Evolutionary conservation across 805 yeast genomes (phyloP).

Genomic region (Barnettozyma siamensis): DNA sequence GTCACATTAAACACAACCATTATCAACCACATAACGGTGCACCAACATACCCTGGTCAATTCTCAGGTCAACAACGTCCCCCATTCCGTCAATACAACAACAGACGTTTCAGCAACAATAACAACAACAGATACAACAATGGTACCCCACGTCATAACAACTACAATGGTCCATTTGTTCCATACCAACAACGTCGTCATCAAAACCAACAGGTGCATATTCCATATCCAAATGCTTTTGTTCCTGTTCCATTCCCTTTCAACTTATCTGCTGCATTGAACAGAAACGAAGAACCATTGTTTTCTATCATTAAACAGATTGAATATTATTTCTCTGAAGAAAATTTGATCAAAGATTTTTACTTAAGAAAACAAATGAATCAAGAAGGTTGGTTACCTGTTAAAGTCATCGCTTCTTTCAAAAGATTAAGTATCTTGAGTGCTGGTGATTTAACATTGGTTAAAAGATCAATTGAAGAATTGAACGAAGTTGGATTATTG

Average conservation of each 20-base stretch:
- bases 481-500: slow-evolving; percentile 28
- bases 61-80: slow-evolving; percentile 8
- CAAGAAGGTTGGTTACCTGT: slow-evolving; percentile 67
- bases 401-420: slow-evolving; percentile 57
- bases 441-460: slow-evolving; percentile 49
- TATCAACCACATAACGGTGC: slow-evolving; percentile 13
- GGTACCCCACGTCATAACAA: slow-evolving; percentile 10
- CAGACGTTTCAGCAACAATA: slow-evolving; percentile 17
- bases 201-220: slow-evolving; percentile 6
- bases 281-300: slow-evolving; percentile 19
- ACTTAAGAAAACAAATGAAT: slow-evolving; percentile 76
- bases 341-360: slow-evolving; percentile 80
- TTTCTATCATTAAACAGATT: slow-evolving; percentile 45
- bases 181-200: slow-evolving; percentile 13
- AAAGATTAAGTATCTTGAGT: slow-evolving; percentile 65
- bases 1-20: slow-evolving; percentile 17
- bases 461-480: slow-evolving; percentile 48
- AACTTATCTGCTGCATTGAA: slow-evolving; percentile 2
- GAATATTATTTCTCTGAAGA: slow-evolving; percentile 89
- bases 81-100: slow-evolving; percentile 22
- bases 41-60: slow-evolving; percentile 6
- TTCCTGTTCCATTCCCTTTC: slow-evolving; percentile 3
- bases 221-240: slow-evolving; percentile 1
- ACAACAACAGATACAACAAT: slow-evolving; percentile 7
- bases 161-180: slow-evolving; percentile 4